Evolutionary conservation across 2,329 filamentous ascomycete genomes (phyloP), one percentile per base, ranked within the genome.

Genomic region (Microthyrium microscopicum): DNA sequence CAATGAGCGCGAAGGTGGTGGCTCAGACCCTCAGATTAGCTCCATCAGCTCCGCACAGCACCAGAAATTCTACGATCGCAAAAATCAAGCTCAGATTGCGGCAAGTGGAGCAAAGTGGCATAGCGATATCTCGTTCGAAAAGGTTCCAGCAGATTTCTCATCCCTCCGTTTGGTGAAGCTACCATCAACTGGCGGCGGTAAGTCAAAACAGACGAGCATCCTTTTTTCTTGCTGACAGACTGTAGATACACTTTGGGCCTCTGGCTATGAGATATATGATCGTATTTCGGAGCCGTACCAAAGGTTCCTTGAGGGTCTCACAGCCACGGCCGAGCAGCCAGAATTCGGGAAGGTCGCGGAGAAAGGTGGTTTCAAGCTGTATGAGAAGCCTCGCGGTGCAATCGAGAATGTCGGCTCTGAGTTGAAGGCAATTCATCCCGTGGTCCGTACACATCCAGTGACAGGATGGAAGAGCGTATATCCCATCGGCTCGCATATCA

Each of bases 111-210:
- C 19, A 6, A 8, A 29, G 15, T 60, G 63, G 64, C 65, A 69
- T 43, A 66, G 64, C 1, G 73, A 78, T 40, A 76, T 77, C 41
- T 64, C 66, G 1, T 78, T 76, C 38, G 74, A 79, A 52, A 64
- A 64, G 0, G 55, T 33, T 68, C 74, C 75, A 0, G 62, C 64
- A 5, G 73, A 79, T 46, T 79, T 77, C 43, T 62, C 72, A 0
- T 58, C 67, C 1, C 54, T 78, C n/a, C 62, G 69, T 19, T 52
- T 76, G 2, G 62, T 61, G 3, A 53, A 67, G 31, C 51, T 75
- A 1, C 71, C 70, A 1, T 55, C 57, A 29, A 70, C 63, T 0
- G 70, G 70, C 18, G 34, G 34, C 20, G 34, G 21, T 34, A 16
- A 34, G 31, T 29, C 9, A 8, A 25, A 8, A 8, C 22, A 26